Evolutionary conservation across 208 protist species (phyloP), one percentile per base, ranked within the genome.

Genomic region (Leishmania tropica): DNA sequence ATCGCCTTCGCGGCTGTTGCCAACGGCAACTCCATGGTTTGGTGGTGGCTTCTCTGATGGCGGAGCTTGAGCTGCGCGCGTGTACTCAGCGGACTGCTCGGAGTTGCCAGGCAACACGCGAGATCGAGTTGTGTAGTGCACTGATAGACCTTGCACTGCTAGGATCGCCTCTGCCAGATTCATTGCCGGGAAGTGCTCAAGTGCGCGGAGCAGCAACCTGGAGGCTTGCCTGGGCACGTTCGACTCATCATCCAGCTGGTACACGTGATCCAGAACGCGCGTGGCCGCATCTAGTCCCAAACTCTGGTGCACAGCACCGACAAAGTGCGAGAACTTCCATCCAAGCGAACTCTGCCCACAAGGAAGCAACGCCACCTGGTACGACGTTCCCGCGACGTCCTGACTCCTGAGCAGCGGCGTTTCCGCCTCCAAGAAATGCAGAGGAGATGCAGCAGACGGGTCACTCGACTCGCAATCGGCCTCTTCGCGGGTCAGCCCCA

Each of bases 271-370:
- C 68, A 97, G 80, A 8, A 92, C 75, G 17, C 31, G 51, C 31
- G 64, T 58, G 28, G 80, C 81, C 1, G 81, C 85, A 0, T 76
- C 75, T 0, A 28, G 31, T 58, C 92, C 94, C 37, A 91, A 89
- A 4, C 60, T 74, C 47, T 88, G 81, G n/a, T 96, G 89, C 17
- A 95, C 60, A 1, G 92, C 90, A 28, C 93, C 94, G 40, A 97
- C 79, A 80, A 97, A 96, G 67, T 97, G 94, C 1, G 93, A 96
- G 68, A 97, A 91, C 53, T 93, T 90, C 93, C 94, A 97, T 7
- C 93, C 94, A 19, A 97, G 83, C 3, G 91, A 77, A 75, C 90
- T 96, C 79, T 97, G 94, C 7, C 90, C 91, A 42, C 70, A 89
- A 10, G 89, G 77, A 35, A 96, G 87, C n/a, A 93, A 87, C 24